Evolutionary conservation across 2,329 filamentous ascomycete species (phyloP), one percentile per base, ranked within the genome.

Genomic region (Nemania diffusa): DNA sequence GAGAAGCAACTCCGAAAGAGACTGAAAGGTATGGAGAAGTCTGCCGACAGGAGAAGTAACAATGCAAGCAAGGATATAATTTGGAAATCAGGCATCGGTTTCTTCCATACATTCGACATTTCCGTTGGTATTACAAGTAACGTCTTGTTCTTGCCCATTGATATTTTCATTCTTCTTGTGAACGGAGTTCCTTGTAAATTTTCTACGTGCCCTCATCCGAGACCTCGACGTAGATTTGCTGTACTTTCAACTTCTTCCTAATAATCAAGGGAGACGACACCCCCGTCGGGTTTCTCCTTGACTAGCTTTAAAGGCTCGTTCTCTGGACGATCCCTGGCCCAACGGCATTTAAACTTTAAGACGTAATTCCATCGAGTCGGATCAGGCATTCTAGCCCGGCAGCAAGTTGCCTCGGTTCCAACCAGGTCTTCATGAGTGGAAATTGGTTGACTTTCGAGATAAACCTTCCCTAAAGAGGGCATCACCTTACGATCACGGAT

Each of bases 291-390:
- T 71, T 73, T 77, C 57, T 77, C 29, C 58, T 73, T 70, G 22
- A 70, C 75, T 55, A 77, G 53, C 40, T 64, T 73, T 24, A 79
- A 70, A 62, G 80, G 72, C 69, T 79, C 75, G 26, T 77, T 71
- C 65, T 80, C 78, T 1, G 74, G 70, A 62, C 73, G 74, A 0
- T 73, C 68, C 51, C 70, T 73, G 4, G 69, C 73, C 74, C 73
- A 76, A 22, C 77, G 77, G 78, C 77, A 79, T 62, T 76, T 78
- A 62, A 77, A 77, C 59, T 79, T 79, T 26, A 79, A 42, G 59
- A 75, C 73, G 63, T 71, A 73, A 55, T 71, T 57, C 75, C 74
- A 79, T 69, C 37, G 64, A 65, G 67, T 52, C 4, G 76, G 76
- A 57, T 60, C 63, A 42, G 69, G 65, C 26, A 26, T 67, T 71